These are phyloP conservation scores for Glycyrrhiza uralensis DNA, from an alignment of 306 rosid species.

Conservation along the genomic window DNA sequence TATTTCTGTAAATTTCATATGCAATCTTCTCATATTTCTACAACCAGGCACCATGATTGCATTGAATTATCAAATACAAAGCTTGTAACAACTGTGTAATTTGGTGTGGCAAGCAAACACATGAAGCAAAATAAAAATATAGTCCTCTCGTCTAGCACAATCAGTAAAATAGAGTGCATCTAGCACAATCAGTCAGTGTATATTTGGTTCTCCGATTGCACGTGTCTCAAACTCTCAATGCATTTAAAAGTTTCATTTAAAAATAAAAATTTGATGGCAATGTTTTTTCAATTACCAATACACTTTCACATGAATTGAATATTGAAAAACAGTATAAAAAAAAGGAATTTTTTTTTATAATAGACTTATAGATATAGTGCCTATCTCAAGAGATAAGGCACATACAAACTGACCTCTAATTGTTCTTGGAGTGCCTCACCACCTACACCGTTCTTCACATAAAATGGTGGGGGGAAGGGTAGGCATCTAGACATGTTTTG, in stretches of 20 bases:
- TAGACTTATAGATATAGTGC: neutral
- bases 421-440: slow-evolving; percentile 12
- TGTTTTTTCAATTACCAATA: neutral
- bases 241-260: neutral
- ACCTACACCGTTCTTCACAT: slow-evolving; percentile 7
- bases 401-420: slow-evolving; percentile 19
- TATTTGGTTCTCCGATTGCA: no score
- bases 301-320: neutral
- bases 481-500: slow-evolving; percentile 22
- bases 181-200: no score
- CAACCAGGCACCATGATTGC: no score
- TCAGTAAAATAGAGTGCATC: no score
- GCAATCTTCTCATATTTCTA: no score
- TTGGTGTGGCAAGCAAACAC: neutral
- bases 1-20: neutral
- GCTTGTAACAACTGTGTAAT: no score
- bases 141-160: no score
- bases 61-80: no score
- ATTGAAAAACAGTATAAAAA: neutral
- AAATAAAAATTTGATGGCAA: neutral
- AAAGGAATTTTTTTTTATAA: neutral
- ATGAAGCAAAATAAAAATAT: neutral
- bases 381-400: no score
- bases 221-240: no score
- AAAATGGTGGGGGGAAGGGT: slow-evolving; percentile 36